These are phyloP conservation scores for Xylaria venustula DNA, from an alignment of 495 filamentous ascomycete species.

Conservation along the genomic window DNA sequence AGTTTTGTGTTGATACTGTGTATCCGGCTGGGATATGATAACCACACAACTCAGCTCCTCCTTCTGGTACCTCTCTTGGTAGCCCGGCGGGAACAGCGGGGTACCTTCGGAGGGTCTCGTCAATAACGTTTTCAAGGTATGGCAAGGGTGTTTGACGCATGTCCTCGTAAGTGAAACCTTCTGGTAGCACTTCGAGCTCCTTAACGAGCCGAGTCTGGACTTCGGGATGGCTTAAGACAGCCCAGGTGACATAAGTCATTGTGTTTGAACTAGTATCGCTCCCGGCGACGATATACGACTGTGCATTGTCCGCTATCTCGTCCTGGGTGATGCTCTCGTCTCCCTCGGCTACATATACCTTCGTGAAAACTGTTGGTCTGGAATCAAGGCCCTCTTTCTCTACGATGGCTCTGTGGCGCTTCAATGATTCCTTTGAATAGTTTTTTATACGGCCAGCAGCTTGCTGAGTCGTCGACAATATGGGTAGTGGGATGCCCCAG, in stretches of 20 bases:
- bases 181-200: conserved; percentile 39
- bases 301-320: conserved; percentile 44
- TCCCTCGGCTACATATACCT: conserved; percentile 39
- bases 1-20: conserved; percentile 28
- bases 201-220: conserved; percentile 39
- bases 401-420: conserved; percentile 39
- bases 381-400: conserved; percentile 33
- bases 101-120: conserved; percentile 55
- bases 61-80: conserved; percentile 29
- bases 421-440: conserved; percentile 37
- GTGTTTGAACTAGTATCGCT: conserved; percentile 50
- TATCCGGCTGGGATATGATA: conserved; percentile 25
- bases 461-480: neutral
- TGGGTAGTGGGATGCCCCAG: conserved; percentile 7
- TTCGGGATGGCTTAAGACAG: conserved; percentile 29
- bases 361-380: conserved; percentile 49
- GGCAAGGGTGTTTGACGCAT: conserved; percentile 35
- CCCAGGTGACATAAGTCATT: conserved; percentile 43
- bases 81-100: conserved; percentile 45
- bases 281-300: conserved; percentile 49
- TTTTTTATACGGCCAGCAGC: conserved; percentile 1
- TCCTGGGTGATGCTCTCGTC: conserved; percentile 32
- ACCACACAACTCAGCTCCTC: conserved; percentile 22
- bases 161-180: conserved; percentile 37
- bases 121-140: conserved; percentile 52